Base-by-base conservation (phyloP, 139 green algal genomes). In the Chlorella sorokiniana region DNA sequence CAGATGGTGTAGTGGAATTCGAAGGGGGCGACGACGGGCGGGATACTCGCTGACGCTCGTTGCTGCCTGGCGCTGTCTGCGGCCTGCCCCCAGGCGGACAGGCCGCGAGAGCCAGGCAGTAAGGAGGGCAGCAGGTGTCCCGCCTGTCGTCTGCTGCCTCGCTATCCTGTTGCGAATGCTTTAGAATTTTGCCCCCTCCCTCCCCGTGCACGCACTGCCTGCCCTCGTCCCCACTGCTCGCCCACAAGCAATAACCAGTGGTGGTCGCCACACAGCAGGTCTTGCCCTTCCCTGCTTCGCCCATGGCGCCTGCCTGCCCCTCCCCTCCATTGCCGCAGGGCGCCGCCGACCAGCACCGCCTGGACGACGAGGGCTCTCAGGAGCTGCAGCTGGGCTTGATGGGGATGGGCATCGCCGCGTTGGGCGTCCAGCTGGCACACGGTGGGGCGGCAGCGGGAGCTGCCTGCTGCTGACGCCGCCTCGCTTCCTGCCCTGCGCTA, bases 331-430 rank as follows among this genome's bases (percentile, higher is more conserved):
- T 7, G 6, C 23, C 62, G 65, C 78, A 84, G 78, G 48, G 37
- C 20, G 38, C 38, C 18, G 38, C 83, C 33, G 76, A 87, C 1
- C 29, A 44, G 27, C 62, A 62, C 51, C 68, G 33, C 40, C 76
- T 87, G 62, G 76, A 84, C 31, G 54, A 27, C 51, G 51, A 62
- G 45, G 64, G 52, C 51, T 59, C 27, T 0, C 76, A 87, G 79
- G 40, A 44, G 59, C 80, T 85, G 56, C 83, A 87, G 76, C 67
- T 82, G 38, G 83, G 83, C 5, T 67, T 87, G 45, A 76, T 87
- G 51, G 83, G 54, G 29, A 31, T 87, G 51, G 83, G 64, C 0
- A 76, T 31, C 1, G 64, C 76, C 52, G 48, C 65, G 9, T 48
- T 83, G 65, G 83, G 69, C 9, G 74, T 77, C 23, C 76, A 87